Conservation (phyloP, 768 basidiomycete genomes). For the Tylopilus rubrobrunneus region DNA sequence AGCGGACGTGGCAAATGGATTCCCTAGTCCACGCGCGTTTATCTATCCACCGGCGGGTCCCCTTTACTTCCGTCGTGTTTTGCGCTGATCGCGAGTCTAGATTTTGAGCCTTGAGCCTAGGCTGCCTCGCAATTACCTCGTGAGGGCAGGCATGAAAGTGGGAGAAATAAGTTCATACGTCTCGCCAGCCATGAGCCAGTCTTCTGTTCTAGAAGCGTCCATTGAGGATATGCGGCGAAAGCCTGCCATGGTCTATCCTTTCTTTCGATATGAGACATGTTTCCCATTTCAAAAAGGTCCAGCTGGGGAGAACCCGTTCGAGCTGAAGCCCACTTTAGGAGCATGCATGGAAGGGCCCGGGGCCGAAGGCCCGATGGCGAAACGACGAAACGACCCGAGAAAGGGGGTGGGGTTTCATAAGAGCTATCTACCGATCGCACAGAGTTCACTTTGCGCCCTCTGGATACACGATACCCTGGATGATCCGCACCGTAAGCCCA, state of each 20-base stretch:
- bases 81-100: background rate
- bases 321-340: background rate
- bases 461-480: conserved; percentile 16
- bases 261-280: background rate
- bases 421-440: conserved; percentile 11
- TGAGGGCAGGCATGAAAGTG: conserved; percentile 9
- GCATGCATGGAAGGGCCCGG: background rate
- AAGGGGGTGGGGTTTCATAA: background rate
- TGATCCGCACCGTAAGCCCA: conserved; percentile 21
- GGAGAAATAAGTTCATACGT: background rate
- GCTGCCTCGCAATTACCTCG: conserved; percentile 23
- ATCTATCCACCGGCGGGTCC: background rate
- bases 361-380: background rate
- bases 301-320: conserved; percentile 6
- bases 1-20: background rate
- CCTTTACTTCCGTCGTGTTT: background rate
- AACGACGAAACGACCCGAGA: background rate
- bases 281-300: background rate
- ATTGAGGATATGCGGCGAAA: background rate
- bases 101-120: background rate
- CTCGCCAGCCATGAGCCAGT: background rate
- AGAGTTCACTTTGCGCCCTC: conserved; percentile 17
- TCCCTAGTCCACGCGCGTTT: background rate
- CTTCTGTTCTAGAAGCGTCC: conserved; percentile 3
- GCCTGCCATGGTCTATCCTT: background rate